Percentiles rank a stretch among this genome's conserved stretches.
Conservation (phyloP, 192 early-diverging fungal species). For the Pecoramyces ruminantium region DNA sequence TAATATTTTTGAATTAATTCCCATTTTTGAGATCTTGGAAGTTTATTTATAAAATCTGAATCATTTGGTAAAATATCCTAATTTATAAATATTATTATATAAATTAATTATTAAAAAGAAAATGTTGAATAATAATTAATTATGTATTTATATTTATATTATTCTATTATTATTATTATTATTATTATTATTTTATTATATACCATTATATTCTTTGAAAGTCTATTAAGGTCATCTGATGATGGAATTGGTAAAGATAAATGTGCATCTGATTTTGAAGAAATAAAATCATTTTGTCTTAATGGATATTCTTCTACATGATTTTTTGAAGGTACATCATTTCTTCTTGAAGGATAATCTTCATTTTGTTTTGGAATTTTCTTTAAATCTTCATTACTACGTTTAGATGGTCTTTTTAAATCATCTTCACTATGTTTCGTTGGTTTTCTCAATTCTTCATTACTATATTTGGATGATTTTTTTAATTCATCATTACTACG, state of each 20-base stretch:
- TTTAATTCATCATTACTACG: background rate
- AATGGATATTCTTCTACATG: no score
- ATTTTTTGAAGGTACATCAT: no score
- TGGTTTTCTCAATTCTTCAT: no score
- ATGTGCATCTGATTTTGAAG: background rate
- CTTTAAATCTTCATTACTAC: background rate
- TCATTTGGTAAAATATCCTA: background rate
- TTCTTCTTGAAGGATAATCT: no score
- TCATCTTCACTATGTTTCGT: no score
- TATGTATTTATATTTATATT: no score
- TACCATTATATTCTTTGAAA: background rate
- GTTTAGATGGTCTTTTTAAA: background rate
- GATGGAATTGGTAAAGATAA: background rate
- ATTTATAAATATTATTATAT: no score
- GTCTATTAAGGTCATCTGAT: background rate
- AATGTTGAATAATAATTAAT: no score
- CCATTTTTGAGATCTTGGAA: background rate
- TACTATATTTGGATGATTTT: background rate
- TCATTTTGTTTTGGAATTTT: background rate
- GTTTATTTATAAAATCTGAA: background rate
- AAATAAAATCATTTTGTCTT: no score
- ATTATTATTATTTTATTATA: no score
- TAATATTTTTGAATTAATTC: background rate
- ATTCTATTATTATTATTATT: no score
- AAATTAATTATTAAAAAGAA: no score